Base-by-base conservation (phyloP, 2,329 filamentous ascomycete species). In the Xylaria sp. region DNA sequence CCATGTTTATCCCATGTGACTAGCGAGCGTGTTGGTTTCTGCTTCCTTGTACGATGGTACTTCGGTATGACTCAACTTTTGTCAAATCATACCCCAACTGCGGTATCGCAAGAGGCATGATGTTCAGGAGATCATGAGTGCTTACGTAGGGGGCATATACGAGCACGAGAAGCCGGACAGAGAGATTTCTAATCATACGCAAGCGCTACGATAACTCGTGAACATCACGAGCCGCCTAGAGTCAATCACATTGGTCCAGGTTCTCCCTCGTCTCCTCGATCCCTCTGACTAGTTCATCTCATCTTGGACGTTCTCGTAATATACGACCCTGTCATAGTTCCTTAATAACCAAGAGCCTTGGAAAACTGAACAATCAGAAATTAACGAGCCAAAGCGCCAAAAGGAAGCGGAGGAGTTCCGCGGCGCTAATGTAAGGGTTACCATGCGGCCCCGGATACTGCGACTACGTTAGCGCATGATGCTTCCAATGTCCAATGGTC, bases 401-500 rank as follows among this genome's bases (percentile, higher is more conserved):
- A 15, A 48, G 12, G n/a, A n/a, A 37, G 18, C 23, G 48, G 25
- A 48, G 15, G 39, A 63, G 25, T 28, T 32, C 20, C 18, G 12
- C 15, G 18, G n/a, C 18, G 15, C 37, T 55, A 34, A 41, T 20
- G 18, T 25, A 28, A 23, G n/a, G 48, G 48, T 15, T 18, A 54
- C 13, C 5, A 25, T 10, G 46, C 41, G 39, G 25, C 32, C 7
- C n/a, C 2, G 37, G 3, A 25, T 46, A 20, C 9, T 23, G n/a
- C 32, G 5, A 48, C 15, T 9, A 34, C 8, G 50, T 55, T 55
- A 41, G 51, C 59, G 60, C 50, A 25, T 62, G 55, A 50, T 50
- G 15, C 3, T 15, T 34, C 54, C 39, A 1, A 20, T 3, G 10
- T n/a, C 54, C 44, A 64, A 50, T 41, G 25, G 13, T 41, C n/a